Evolutionary conservation across 2,329 filamentous ascomycete genomes (phyloP).

Genomic region (Blastomyces parvus): DNA sequence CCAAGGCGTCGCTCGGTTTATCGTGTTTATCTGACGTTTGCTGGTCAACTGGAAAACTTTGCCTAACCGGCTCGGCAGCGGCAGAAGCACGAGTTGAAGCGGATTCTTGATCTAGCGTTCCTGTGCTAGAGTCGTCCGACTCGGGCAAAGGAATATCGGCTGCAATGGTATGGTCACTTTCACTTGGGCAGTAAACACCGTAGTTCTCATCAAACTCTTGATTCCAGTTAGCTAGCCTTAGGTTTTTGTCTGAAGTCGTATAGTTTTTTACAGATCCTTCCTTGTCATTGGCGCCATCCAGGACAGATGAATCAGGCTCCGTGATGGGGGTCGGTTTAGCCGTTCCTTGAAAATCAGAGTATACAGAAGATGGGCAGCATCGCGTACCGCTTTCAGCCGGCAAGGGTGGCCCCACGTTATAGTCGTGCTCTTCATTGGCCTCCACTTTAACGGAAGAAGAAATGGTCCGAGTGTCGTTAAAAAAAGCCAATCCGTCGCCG

Average conservation of each 20-base stretch:
- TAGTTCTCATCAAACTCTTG: neutral
- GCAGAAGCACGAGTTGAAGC: neutral
- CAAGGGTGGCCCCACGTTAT: slow-evolving; percentile 14
- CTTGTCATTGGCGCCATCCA: neutral
- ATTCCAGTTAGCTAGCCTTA: neutral
- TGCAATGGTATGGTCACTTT: neutral
- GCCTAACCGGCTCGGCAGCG: neutral
- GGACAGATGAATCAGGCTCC: neutral
- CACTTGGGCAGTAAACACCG: neutral
- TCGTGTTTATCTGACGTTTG: neutral
- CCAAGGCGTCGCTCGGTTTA: neutral
- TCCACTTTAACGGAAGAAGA: slow-evolving; percentile 22
- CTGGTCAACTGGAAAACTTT: neutral
- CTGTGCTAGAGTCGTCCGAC: neutral
- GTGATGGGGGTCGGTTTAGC: neutral
- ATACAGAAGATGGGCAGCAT: neutral
- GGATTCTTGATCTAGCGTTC: neutral
- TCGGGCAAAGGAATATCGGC: neutral
- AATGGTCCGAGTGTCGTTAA: slow-evolving; percentile 21
- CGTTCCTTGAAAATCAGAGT: neutral
- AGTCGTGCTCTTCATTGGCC: slow-evolving; percentile 20
- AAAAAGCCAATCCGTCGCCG: neutral
- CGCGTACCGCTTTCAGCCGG: neutral
- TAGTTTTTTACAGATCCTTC: neutral
- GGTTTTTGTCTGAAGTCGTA: neutral